Evolutionary conservation across 2,329 filamentous ascomycete genomes (phyloP), one percentile per base, ranked within the genome.

Genomic region (Sodiomyces alkalinus): DNA sequence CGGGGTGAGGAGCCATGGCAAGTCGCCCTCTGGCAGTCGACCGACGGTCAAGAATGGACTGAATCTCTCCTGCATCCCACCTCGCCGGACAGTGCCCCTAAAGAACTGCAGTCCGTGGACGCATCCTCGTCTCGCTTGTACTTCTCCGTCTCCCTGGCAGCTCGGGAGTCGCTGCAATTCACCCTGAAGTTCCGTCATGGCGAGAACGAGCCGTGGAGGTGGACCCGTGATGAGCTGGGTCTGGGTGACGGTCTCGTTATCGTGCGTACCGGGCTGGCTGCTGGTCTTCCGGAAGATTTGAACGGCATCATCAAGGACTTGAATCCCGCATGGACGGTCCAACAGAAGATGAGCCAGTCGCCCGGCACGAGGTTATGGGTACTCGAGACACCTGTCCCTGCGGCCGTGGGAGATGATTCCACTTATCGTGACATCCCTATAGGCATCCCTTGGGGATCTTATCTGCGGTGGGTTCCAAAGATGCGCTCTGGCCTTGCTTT

Each of bases 351-450:
- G 33, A 80, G 76, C 35, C 76, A 86, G 35, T 73, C 73, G 3
- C 74, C 76, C 3, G 56, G 68, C 13, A 80, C 78, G 2, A 56
- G 61, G n/a, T 54, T 87, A 1, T 87, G 80, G 76, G 66, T 64
- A n/a, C 49, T 86, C 13, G 62, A 68, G 16, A 56, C 64, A 9
- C 50, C 56, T 1, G 63, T 80, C 21, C 53, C 64, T 19, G 55
- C 67, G 4, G 71, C 74, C 1, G 53, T 64, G 13, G 67, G 62
- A 1, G 60, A 70, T 21, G 47, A 59, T 4, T 79, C 82, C 4
- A 60, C 66, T 0, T 61, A 64, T 30, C 64, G 61, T 17, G 56
- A 64, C 26, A 47, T 74, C 17, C 51, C 56, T 3, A 52, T 92
- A 1, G 82, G 82, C 1, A 53, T 55, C 2, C 77, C 80, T 0